Evolutionary conservation across 495 filamentous ascomycete genomes (phyloP).

Genomic region (Penicillium macrosclerotiorum): DNA sequence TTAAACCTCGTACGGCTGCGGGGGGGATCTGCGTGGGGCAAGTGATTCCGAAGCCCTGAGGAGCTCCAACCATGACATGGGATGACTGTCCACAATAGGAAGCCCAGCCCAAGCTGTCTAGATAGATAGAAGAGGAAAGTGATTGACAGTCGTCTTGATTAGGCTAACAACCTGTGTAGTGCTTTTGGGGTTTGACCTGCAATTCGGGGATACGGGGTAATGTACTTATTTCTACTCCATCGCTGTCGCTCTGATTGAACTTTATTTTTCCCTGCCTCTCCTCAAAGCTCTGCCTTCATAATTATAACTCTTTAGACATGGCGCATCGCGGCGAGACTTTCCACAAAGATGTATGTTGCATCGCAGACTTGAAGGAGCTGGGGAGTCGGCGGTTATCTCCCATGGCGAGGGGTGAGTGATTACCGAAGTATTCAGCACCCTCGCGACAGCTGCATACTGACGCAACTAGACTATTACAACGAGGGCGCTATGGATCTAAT

Average conservation of each 20-base stretch:
- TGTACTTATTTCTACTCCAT: constrained; percentile 14
- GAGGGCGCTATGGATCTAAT: constrained; percentile 44
- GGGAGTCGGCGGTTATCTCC: constrained; percentile 24
- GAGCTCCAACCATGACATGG: too few species aligned
- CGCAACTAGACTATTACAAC: constrained; percentile 46
- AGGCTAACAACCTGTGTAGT: constrained; percentile 1
- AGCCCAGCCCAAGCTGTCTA: constrained; percentile 9
- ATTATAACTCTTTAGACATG: constrained; percentile 22
- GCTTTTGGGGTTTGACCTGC: too few species aligned
- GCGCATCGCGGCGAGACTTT: constrained; percentile 31
- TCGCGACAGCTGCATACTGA: constrained; percentile 1
- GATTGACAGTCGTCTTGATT: neutral
- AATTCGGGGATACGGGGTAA: too few species aligned
- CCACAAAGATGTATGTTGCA: constrained; percentile 34
- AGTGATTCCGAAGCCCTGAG: constrained; percentile 8
- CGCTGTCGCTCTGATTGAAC: neutral
- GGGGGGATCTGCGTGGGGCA: constrained; percentile 6
- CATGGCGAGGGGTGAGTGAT: constrained; percentile 30
- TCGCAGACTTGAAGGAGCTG: constrained; percentile 30
- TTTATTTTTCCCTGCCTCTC: too few species aligned
- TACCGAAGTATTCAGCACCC: neutral
- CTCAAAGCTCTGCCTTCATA: too few species aligned
- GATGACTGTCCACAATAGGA: constrained; percentile 13
- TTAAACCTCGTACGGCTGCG: constrained; percentile 4
- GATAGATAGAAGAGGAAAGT: constrained; percentile 6